phyloP scores from a whole-genome alignment of 805 yeast genomes.

The Yarrowia sp. region DNA sequence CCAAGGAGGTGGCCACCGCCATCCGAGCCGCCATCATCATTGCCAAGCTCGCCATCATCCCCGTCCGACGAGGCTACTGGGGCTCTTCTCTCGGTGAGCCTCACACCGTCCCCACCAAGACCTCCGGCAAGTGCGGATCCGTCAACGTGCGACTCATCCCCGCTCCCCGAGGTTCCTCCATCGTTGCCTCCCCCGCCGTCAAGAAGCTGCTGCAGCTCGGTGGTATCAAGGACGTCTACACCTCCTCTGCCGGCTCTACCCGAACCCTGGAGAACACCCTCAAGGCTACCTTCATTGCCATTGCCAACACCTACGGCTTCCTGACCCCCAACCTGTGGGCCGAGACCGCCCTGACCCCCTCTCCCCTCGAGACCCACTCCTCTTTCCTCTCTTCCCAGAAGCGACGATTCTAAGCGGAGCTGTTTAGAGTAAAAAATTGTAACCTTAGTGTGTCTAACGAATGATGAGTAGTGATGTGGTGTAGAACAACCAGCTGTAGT shows the following conservation, averaged over 20 bases:
- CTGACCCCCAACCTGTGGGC: conserved; percentile 99
- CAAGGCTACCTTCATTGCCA: conserved; percentile 98
- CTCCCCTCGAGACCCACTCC: conserved; percentile 89
- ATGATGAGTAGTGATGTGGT: too few species aligned
- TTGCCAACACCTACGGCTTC: conserved; percentile 99
- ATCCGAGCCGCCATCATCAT: conserved; percentile 99
- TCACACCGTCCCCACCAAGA: conserved; percentile 96
- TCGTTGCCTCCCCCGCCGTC: conserved; percentile 99
- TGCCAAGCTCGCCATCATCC: conserved; percentile 97
- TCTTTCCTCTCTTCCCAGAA: conserved; percentile 32
- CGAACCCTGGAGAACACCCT: conserved; percentile 99
- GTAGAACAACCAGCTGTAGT: neutral
- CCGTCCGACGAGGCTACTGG: conserved; percentile 99
- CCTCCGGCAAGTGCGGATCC: conserved; percentile 99
- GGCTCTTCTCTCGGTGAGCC: conserved; percentile 99
- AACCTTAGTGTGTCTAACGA: too few species aligned
- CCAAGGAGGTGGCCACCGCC: conserved; percentile 99
- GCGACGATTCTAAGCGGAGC: conserved; percentile 35
- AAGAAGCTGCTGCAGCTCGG: conserved; percentile 98
- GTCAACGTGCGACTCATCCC: conserved; percentile 97
- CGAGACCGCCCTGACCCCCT: conserved; percentile 74
- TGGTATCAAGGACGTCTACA: conserved; percentile 99
- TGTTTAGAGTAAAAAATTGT: conserved; percentile 20
- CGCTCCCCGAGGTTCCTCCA: conserved; percentile 99
- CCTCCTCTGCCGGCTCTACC: conserved; percentile 98